Evolutionary conservation across 345 rosid genomes (phyloP), one percentile per base, ranked within the genome.

Genomic region (Melaleuca alternifolia): DNA sequence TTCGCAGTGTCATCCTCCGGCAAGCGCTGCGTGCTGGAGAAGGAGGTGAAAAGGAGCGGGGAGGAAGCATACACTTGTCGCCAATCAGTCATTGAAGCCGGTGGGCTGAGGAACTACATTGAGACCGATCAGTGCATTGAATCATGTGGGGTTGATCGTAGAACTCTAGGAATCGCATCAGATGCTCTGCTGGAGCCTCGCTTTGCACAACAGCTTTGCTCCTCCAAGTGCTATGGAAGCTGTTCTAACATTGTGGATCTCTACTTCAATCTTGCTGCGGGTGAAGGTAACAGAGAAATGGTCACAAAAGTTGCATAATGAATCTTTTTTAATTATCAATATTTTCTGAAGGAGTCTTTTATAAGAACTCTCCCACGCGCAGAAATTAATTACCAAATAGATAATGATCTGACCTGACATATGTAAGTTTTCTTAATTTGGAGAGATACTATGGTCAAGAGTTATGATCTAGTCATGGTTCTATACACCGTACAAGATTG

Each of bases 171-270:
- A 51, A 94, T 96, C 86, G 95, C 99, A 15, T 95, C 99, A 1
- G 99, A 96, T 50, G 92, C 98, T 54, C 94, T 96, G 65, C 92
- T 96, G 59, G 98, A 96, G 50, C 86, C 96, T 41, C 83, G 82
- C 91, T 94, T 94, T 92, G 91, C 95, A 0, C 87, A 89, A 8
- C 91, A 91, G 54, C 98, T 96, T 37, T 96, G 99, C 90, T 94
- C 98, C 51, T 86, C 91, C 88, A 91, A 91, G 52, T 96, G 99
- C 93, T 94, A 95, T 87, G 89, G 90, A 18, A 87, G 87, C 83
- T 96, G 99, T 88, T 93, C 98, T 86, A 95, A 95, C 91, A 85
- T 95, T 56, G 91, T 95, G 41, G 99, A 96, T 87, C 98, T 96
- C 44, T 95, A 90, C 92, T 96, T 93, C 92, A 95, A 93, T 85